phyloP scores from a whole-genome alignment of 163 green algal species.

The Scenedesmus sp. region DNA sequence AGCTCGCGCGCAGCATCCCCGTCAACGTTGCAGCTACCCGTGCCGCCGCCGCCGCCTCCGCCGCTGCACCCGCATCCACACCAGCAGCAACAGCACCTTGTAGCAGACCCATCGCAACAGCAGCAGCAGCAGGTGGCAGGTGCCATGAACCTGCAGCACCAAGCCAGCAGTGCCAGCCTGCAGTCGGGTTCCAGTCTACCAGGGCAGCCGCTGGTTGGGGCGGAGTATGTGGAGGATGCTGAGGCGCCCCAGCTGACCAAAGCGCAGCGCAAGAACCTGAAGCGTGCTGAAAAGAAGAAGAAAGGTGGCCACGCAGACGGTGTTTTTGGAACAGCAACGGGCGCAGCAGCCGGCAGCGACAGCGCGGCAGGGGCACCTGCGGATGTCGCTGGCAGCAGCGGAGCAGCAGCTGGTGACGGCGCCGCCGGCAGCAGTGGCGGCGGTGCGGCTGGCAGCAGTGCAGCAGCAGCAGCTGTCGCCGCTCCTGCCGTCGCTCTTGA shows the following conservation, averaged over 20 bases:
- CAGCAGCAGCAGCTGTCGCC: not conserved
- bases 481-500: not conserved
- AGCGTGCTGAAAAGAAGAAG: conserved; percentile 76
- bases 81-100: conserved; percentile 37
- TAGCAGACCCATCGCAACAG: not conserved
- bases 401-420: not conserved
- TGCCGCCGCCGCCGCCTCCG: not conserved
- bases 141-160: not conserved
- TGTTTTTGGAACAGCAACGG: not conserved
- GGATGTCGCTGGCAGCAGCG: conserved; percentile 6
- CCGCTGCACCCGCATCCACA: conserved; percentile 2
- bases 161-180: conserved; percentile 29
- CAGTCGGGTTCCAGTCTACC: not conserved
- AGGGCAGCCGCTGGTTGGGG: conserved; percentile 53
- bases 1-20: not conserved
- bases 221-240: conserved; percentile 58
- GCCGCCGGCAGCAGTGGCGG: not conserved
- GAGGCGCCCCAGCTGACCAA: conserved; percentile 71
- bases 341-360: not conserved
- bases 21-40: not conserved
- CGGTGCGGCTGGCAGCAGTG: not conserved
- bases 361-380: not conserved
- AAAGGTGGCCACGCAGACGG: conserved; percentile 39
- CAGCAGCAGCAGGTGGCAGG: conserved; percentile 20
- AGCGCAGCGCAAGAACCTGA: conserved; percentile 82